Conservation (phyloP, 2,329 filamentous ascomycete genomes). For the Fusarium sp. region DNA sequence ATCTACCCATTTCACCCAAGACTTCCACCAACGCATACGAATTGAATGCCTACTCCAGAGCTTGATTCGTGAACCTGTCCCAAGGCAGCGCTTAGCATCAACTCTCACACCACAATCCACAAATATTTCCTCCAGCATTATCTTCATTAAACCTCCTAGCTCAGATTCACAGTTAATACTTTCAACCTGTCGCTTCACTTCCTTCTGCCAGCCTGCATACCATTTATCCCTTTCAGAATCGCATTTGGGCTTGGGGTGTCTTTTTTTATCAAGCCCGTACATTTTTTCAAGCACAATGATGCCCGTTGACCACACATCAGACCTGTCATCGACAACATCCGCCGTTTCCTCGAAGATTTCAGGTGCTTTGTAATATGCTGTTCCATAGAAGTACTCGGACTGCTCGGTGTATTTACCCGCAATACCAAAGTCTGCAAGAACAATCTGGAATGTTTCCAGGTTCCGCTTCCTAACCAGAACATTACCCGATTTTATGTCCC, state of each 20-base stretch:
- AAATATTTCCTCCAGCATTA: not conserved
- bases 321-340: not conserved
- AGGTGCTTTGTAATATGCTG: not conserved
- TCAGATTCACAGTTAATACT: not conserved
- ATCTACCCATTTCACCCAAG: not conserved
- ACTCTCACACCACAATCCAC: not conserved
- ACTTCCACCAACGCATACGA: not conserved
- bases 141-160: not conserved
- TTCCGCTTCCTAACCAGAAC: not conserved
- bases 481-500: not conserved
- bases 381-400: not conserved
- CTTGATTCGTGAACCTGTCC: not conserved
- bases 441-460: not conserved
- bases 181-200: not conserved
- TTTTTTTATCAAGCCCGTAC: not conserved
- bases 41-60: not conserved
- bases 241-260: accelerated
- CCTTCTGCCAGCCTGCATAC: not conserved
- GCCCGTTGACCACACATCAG: not conserved
- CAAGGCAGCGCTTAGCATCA: not conserved
- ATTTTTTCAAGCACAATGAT: not conserved
- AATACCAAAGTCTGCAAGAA: not conserved
- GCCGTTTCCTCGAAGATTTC: not conserved
- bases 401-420: not conserved
- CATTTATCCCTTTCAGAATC: not conserved